A percentile compares a stretch with the other conserved stretches of the same genome.
phyloP scores from a whole-genome alignment of 1,284 basidiomycete genomes.

The Anthracocystis panici-leucophaei region DNA sequence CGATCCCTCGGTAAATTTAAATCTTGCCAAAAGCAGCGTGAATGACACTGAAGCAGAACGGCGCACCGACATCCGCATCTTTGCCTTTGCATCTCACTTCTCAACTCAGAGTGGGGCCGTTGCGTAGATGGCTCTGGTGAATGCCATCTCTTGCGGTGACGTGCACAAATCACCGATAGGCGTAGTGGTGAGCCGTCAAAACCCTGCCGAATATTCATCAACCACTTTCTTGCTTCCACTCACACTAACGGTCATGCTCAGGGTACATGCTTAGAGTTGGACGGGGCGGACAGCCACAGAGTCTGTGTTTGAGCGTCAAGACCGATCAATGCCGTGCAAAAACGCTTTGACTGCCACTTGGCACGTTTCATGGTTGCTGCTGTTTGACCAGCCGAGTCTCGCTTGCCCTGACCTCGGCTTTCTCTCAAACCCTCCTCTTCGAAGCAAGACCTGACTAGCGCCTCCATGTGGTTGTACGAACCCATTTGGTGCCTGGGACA shows the following conservation, averaged over 20 bases:
- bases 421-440: background rate
- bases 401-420: conserved; percentile 13
- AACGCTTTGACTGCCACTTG: background rate
- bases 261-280: background rate
- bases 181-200: background rate
- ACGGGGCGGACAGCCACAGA: background rate
- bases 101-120: background rate
- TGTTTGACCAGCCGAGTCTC: conserved; percentile 6
- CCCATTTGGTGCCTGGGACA: background rate
- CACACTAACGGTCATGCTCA: background rate
- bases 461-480: background rate
- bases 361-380: background rate
- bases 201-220: background rate
- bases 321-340: background rate
- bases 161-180: background rate
- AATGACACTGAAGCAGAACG: background rate
- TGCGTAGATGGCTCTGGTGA: no score
- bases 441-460: background rate
- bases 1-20: background rate
- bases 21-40: background rate
- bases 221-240: background rate
- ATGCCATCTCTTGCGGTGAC: background rate
- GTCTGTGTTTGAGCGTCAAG: background rate
- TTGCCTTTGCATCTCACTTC: background rate
- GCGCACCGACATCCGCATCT: conserved; percentile 4